Base-by-base conservation (phyloP, 768 basidiomycete genomes). In the Psilocybe subaeruginosa region DNA sequence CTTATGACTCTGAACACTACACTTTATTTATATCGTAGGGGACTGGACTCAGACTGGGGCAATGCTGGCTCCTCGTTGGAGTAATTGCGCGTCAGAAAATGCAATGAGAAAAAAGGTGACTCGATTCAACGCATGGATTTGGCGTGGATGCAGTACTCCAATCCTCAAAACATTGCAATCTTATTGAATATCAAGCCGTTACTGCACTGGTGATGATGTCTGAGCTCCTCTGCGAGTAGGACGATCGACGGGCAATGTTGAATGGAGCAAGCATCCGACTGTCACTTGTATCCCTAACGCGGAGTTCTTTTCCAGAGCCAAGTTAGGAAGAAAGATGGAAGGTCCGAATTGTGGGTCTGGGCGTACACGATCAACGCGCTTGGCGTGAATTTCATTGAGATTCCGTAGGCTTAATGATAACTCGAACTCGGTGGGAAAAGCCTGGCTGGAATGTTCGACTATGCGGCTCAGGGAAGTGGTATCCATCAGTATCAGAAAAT, bases 401-500 rank as follows among this genome's bases (percentile, higher is more conserved):
- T 12, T 14, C 41, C 41, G 41, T 43, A 6, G 41, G 41, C 41
- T 43, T 43, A 43, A 43, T 43, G 8, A 43, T 43, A 11, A 43
- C 41, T 43, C 41, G n/a, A 51, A 51, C 8, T 9, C n/a, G 51
- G 33, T 29, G 23, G 37, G 35, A 56, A 23, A 41, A 30, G 47
- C 17, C 33, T 35, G 33, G 6, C 33, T 49, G 49, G 58, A 60
- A 31, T n/a, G n/a, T 16, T 39, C 16, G 17, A 41, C 33, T 23
- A 54, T 33, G 27, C 29, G 23, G 23, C 23, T 23, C 23, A 23
- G 41, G 54, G 23, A 39, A 39, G n/a, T 54, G 53, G 54, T 46
- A 56, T 56, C 41, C 27, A 56, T 56, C 54, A 46, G n/a, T 4
- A 53, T 53, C 51, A 53, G 51, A 53, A 51, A 53, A 23, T 33